Base-by-base conservation (phyloP, 768 basidiomycete species). In the Russula sp. region DNA sequence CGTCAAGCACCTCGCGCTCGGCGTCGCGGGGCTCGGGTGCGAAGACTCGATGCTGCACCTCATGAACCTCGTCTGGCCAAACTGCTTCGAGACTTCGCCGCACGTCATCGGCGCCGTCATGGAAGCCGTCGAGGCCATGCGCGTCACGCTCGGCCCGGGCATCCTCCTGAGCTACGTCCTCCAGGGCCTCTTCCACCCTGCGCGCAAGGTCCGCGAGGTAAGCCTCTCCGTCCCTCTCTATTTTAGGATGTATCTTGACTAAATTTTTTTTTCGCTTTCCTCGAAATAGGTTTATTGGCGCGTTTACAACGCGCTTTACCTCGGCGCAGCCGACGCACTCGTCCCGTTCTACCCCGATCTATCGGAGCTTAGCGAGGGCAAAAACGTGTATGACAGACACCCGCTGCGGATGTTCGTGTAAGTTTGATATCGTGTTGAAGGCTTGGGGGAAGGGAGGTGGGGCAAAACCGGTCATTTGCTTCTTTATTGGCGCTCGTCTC, bases 41-140 rank as follows among this genome's bases (percentile, higher is more conserved):
- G 97, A 99, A 75, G 97, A 99, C 74, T 96, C 96, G 13, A 91
- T 98, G 85, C 81, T 93, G 56, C 97, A 99, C 70, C 75, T 98
- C 52, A 92, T 98, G 87, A 99, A 99, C 72, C 83, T 99, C 32
- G 90, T 98, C 14, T 98, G 95, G 95, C 97, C 97, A 1, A 98
- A 98, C 72, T 95, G 94, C 74, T 98, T 98, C 73, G 96, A 98
- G 77, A 96, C 95, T 1, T 93, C 89, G 14, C 97, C 97, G 6
- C 97, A 99, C 75, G 95, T 99, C 63, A 98, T 98, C 65, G 93
- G 93, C 36, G 92, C 94, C 6, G 92, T 98, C 46, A 95, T 98
- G 92, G 97, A 98, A 52, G 97, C 97, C 0, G 81, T 99, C 68
- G 97, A 98, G 74, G 91, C 92, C 1, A 98, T 98, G 94, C 83